These are phyloP conservation scores for Picea sitchensis DNA, from an alignment of 75 land plant species.

Conservation along the genomic window DNA sequence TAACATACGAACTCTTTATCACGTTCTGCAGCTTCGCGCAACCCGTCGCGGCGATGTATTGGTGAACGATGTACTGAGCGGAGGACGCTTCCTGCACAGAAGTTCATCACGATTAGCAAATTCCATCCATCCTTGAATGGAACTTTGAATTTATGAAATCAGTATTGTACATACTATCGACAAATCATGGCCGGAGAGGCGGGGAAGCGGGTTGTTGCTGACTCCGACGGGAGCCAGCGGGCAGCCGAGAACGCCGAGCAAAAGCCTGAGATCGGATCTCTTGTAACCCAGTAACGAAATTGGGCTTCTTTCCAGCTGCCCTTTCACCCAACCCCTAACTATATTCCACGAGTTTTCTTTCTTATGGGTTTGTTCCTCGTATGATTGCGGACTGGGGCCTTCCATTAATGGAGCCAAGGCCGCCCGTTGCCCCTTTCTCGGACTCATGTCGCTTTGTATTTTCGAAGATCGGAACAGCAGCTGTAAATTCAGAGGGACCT, in stretches of 20 bases:
- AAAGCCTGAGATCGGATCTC: conserved; percentile 54
- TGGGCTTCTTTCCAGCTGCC: conserved; percentile 16
- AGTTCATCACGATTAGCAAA: not conserved
- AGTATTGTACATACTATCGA: conserved; percentile 15
- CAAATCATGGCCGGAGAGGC: conserved; percentile 20
- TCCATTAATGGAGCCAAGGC: conserved; percentile 55
- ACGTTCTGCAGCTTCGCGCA: conserved; percentile 31
- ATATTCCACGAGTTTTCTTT: conserved; percentile 34
- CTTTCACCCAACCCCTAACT: conserved; percentile 31
- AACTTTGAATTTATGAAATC: not conserved
- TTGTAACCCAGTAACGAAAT: not conserved
- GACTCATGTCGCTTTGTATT: too few species aligned
- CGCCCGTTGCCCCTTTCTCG: conserved; percentile 11
- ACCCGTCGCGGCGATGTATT: conserved; percentile 76
- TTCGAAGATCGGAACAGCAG: too few species aligned
- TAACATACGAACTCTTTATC: conserved; percentile 40
- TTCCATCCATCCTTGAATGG: not conserved
- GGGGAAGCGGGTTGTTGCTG: conserved; percentile 15
- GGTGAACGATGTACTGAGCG: conserved; percentile 72
- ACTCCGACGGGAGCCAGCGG: conserved; percentile 64
- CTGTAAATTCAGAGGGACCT: too few species aligned
- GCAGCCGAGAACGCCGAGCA: conserved; percentile 62
- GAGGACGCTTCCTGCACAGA: conserved; percentile 49
- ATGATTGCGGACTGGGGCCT: conserved; percentile 42
- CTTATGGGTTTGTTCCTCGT: conserved; percentile 16